Base-by-base conservation (phyloP, 2,329 filamentous ascomycete genomes). In the Colletotrichum sp. region DNA sequence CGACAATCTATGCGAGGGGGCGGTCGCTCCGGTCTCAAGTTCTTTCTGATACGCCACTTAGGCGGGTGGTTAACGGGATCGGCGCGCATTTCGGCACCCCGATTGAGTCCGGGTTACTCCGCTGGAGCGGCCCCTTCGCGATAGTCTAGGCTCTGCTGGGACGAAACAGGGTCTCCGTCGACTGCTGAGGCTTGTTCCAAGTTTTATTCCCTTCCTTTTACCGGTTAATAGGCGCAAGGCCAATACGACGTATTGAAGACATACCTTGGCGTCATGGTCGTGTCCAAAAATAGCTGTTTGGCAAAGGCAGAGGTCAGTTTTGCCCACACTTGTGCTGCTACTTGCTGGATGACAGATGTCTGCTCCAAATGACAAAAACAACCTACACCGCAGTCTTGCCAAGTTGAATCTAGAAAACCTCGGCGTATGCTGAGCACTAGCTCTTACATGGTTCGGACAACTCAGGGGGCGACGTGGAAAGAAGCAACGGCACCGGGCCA, bases 221-320 rank as follows among this genome's bases (percentile, higher is more conserved):
- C 9, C 3, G 3, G n/a, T 0, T 2, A 48, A 2, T 3, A 48
- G 43, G 43, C 18, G 38, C 38, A 43, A 2, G 0, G 1, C 5
- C 18, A n/a, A 4, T 13, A 21, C 43, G 10, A 21, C n/a, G 10
- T 21, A 13, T 21, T 3, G 5, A 7, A 48, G 4, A n/a, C 2
- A 0, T 5, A 13, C 9, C 43, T 6, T 48, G 8, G 1, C 18
- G n/a, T 2, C 18, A 48, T 4, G 43, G 1, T 21, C n/a, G 10
- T 0, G n/a, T n/a, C 43, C 43, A 8, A 52, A 21, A 21, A 13
- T 21, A 52, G 12, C 43, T 21, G 1, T 13, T 1, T 13, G 43
- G 10, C 10, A 13, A 21, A 48, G n/a, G n/a, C 43, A 7, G 3
- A 7, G 43, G 5, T n/a, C 36, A 38, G 18, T 7, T 48, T n/a